These are phyloP conservation scores for Aspergillus sp. DNA, from an alignment of 2,329 filamentous ascomycete genomes.

Conservation along the genomic window DNA sequence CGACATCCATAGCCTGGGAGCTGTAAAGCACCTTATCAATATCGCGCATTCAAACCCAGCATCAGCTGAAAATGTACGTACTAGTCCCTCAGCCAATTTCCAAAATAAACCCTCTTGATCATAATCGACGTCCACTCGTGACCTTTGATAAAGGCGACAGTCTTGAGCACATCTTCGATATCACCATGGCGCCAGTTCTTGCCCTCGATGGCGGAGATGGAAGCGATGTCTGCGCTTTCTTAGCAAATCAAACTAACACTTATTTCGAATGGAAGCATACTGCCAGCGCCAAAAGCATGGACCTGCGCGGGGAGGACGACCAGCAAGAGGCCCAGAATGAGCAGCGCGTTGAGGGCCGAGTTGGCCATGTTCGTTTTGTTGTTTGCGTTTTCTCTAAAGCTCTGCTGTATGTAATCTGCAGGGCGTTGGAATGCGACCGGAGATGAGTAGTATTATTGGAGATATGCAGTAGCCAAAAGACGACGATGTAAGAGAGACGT, in stretches of 20 bases:
- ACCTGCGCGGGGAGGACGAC: constrained; percentile 32
- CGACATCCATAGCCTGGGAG: constrained; percentile 74
- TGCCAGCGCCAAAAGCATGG: constrained; percentile 41
- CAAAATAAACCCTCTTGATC: constrained; percentile 73
- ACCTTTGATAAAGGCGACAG: constrained; percentile 66
- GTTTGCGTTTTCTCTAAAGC: neutral
- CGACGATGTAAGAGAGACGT: too few relatives aligned
- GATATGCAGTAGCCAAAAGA: too few relatives aligned
- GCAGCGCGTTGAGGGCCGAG: constrained; percentile 25
- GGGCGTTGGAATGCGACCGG: too few relatives aligned
- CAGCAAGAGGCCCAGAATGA: constrained; percentile 31
- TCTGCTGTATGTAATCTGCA: neutral
- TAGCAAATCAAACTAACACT: neutral
- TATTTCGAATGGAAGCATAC: constrained; percentile 22
- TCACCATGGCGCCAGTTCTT: constrained; percentile 54
- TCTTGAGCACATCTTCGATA: constrained; percentile 76
- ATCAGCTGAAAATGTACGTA: constrained; percentile 15
- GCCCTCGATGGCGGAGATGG: constrained; percentile 45
- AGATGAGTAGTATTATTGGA: too few relatives aligned
- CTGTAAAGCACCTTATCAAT: constrained; percentile 13
- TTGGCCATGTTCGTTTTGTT: constrained; percentile 3
- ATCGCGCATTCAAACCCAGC: neutral
- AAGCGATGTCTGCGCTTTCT: constrained; percentile 36
- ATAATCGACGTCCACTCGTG: constrained; percentile 80
- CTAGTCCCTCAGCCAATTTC: constrained; percentile 82